Percentiles rank a stretch among this genome's conserved stretches.
Evolutionary conservation across 2,329 filamentous ascomycete genomes (phyloP).

Genomic region (Chrysoporthe puriensis): DNA sequence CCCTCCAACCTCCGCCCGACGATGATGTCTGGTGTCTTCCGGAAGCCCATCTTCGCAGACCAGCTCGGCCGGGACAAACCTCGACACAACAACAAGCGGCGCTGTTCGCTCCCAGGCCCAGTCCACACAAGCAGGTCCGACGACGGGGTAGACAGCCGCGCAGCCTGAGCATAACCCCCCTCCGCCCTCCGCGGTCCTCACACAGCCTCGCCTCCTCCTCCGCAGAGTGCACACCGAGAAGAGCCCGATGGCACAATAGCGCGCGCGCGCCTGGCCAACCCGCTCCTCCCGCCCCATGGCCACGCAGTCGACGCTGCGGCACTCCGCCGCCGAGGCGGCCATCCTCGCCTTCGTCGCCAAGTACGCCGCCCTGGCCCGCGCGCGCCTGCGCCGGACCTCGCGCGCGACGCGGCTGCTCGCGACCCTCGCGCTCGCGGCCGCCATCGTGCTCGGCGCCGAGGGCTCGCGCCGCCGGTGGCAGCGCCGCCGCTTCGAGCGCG

Average conservation of each 20-base stretch:
- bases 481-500: slow-evolving; percentile 73
- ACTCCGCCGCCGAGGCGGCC: slow-evolving; percentile 67
- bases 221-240: neutral
- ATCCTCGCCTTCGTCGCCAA: slow-evolving; percentile 66
- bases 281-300: slow-evolving; percentile 63
- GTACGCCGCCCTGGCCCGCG: slow-evolving; percentile 57
- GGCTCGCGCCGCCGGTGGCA: slow-evolving; percentile 80
- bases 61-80: neutral
- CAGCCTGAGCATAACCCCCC: too few relatives aligned
- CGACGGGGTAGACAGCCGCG: neutral
- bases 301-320: slow-evolving; percentile 80
- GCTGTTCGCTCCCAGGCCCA: neutral
- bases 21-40: slow-evolving; percentile 26
- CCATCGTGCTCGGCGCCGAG: slow-evolving; percentile 79
- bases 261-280: neutral
- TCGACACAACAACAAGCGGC: neutral
- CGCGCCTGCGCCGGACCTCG: slow-evolving; percentile 65
- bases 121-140: neutral
- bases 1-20: neutral
- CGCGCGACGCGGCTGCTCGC: slow-evolving; percentile 74
- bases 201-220: neutral
- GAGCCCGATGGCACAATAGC: slow-evolving; percentile 19
- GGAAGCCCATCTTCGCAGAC: neutral
- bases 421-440: slow-evolving; percentile 73
- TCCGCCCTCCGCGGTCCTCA: too few relatives aligned